A percentile compares a stretch with the other conserved stretches of the same genome.
These are phyloP conservation scores for Yamadazyma kitorensis DNA, from an alignment of 805 yeast genomes.

Conservation along the genomic window DNA sequence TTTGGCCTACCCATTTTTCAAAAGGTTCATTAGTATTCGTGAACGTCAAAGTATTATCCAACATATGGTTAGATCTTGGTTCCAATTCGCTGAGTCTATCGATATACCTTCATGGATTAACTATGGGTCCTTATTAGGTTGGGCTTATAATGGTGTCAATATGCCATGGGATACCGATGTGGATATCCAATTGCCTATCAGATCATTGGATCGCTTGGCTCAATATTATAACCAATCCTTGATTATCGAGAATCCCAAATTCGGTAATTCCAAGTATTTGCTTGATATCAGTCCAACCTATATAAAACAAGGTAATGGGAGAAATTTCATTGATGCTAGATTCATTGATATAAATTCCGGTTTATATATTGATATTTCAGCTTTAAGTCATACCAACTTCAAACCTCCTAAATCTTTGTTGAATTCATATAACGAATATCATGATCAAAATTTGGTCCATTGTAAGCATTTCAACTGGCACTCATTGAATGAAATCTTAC, in stretches of 20 bases:
- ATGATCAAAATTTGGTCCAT: constrained; percentile 23
- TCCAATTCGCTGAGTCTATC: constrained; percentile 31
- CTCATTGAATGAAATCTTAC: constrained; percentile 31
- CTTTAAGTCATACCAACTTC: constrained; percentile 27
- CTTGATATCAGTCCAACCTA: constrained; percentile 26
- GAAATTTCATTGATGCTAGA: constrained; percentile 35
- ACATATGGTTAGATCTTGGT: constrained; percentile 37
- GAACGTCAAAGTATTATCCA: constrained; percentile 38
- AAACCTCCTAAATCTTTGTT: constrained; percentile 16
- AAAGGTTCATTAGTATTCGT: constrained; percentile 29
- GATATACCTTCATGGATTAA: constrained; percentile 28
- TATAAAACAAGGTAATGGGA: constrained; percentile 41
- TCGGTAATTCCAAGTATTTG: constrained; percentile 26
- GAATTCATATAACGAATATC: constrained; percentile 10
- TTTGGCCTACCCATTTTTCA: constrained; percentile 36
- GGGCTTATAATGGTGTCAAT: constrained; percentile 30
- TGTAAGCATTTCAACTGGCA: constrained; percentile 43
- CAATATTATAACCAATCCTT: constrained; percentile 21
- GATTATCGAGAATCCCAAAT: constrained; percentile 27
- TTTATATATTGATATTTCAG: constrained; percentile 44
- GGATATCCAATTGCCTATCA: constrained; percentile 27
- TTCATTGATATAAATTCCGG: constrained; percentile 39
- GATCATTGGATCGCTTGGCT: constrained; percentile 22
- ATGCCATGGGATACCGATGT: constrained; percentile 34
- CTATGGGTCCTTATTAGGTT: constrained; percentile 27